phyloP scores from a whole-genome alignment of 352 stramenopile species.

The Globisporangium paroecandrum region DNA sequence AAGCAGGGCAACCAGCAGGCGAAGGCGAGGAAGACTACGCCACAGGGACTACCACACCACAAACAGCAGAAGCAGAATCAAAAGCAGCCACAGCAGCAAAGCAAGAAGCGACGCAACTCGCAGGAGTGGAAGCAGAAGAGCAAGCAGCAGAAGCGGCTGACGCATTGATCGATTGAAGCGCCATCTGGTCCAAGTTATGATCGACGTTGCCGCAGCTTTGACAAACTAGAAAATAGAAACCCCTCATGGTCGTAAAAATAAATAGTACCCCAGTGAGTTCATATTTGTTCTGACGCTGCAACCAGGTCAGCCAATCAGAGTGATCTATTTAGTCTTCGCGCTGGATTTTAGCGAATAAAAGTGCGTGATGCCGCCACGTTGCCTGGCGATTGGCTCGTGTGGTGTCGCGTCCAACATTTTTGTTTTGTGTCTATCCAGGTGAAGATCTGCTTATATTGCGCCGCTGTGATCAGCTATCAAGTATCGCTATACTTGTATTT shows the following conservation, averaged over 20 bases:
- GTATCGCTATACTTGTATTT: no score
- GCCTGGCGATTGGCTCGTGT: not conserved
- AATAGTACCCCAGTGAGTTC: not conserved
- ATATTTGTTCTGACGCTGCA: conserved; percentile 1
- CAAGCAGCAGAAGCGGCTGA: conserved; percentile 11
- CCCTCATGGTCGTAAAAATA: not conserved
- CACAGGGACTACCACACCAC: not conserved
- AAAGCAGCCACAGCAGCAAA: conserved; percentile 1
- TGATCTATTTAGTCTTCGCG: no score
- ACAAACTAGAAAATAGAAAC: conserved; percentile 4
- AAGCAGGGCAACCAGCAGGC: not conserved
- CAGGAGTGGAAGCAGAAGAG: conserved; percentile 11
- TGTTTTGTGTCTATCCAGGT: not conserved
- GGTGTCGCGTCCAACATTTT: not conserved
- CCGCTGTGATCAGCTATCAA: not conserved
- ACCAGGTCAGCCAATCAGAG: not conserved
- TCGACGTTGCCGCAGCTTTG: not conserved
- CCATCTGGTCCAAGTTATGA: not conserved
- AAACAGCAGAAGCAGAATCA: conserved; percentile 2
- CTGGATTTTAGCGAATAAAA: conserved; percentile 1
- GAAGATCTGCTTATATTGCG: not conserved
- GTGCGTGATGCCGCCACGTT: not conserved
- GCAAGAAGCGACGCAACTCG: not conserved
- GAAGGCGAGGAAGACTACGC: not conserved
- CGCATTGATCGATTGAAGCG: conserved; percentile 1